Evolutionary conservation across 108 stramenopile genomes (phyloP), one percentile per base, ranked within the genome.

Genomic region (Skeletonema potamos): DNA sequence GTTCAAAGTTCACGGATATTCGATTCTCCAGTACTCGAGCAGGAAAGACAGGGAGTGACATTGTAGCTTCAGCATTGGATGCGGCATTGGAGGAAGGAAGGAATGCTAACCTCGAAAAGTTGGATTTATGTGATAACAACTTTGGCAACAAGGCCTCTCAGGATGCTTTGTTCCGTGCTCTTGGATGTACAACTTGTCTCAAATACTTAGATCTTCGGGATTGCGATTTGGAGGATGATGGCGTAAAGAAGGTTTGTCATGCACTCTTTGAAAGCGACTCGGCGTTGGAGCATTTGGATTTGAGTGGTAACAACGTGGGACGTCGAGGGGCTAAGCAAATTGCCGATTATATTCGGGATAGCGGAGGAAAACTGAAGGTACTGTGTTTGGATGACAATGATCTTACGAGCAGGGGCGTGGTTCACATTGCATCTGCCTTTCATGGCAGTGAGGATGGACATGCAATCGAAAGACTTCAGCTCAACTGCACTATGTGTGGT

Each of bases 321-420:
- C 64, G 27, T 26, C 57, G 60, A n/a, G 83, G 83, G 51, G 79
- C 83, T 12, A 78, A 70, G 64, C 74, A 79, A 32, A 61, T 84
- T 70, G 79, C 78, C 15, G 74, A 80, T 62, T 79, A 65, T 27
- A 69, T 81, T 39, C 72, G 72, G 2, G 72, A 74, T 64, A 64
- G 76, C 54, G 68, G 68, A 61, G 70, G 64, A 54, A 73, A 66
- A 29, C 33, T 81, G 44, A 82, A 69, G 57, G 57, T 67, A 26
- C 58, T 88, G 34, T 72, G 62, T 28, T 33, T 82, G 27, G 74
- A 79, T 12, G 87, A 88, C 54, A 88, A 88, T 62, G 79, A 81
- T 65, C 33, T 84, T 24, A 80, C 79, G 15, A 72, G 68, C 11
- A 73, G 57, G 51, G 83, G 83, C 13, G 74, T 65, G 4, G 69